Conservation (phyloP, 495 filamentous ascomycete species). For the Cercophora scortea region DNA sequence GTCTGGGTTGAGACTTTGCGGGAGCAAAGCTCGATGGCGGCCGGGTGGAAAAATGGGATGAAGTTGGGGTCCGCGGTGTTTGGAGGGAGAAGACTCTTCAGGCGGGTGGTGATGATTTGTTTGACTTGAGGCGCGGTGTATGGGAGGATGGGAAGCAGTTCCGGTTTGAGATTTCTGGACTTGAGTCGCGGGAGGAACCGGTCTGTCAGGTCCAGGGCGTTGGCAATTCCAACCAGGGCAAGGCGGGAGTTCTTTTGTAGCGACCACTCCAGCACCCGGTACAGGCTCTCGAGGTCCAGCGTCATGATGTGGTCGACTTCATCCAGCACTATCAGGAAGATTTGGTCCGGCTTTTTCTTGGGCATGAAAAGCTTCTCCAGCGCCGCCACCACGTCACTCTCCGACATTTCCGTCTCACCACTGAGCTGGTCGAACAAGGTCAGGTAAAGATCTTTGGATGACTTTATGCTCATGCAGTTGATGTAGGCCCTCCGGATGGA, state of each 20-base stretch:
- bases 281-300: constrained; percentile 76
- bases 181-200: constrained; percentile 92
- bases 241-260: constrained; percentile 69
- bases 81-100: constrained; percentile 59
- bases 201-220: constrained; percentile 91
- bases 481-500: constrained; percentile 63
- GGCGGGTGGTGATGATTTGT: constrained; percentile 72
- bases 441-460: constrained; percentile 69
- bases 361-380: constrained; percentile 58
- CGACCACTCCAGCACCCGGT: constrained; percentile 91
- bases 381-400: constrained; percentile 48
- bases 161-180: constrained; percentile 81
- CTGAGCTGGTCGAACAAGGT: constrained; percentile 53
- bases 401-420: constrained; percentile 24
- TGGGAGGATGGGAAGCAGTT: constrained; percentile 83
- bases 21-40: constrained; percentile 84
- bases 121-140: constrained; percentile 89
- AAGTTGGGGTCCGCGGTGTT: constrained; percentile 44
- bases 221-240: constrained; percentile 86
- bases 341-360: constrained; percentile 44
- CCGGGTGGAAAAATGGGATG: constrained; percentile 84
- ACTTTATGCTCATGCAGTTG: constrained; percentile 95
- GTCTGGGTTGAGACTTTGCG: constrained; percentile 91
- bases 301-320: constrained; percentile 92
- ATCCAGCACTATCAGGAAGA: constrained; percentile 79